phyloP scores from a whole-genome alignment of 2,329 filamentous ascomycete species.

The Rhynchosporium graminicola region DNA sequence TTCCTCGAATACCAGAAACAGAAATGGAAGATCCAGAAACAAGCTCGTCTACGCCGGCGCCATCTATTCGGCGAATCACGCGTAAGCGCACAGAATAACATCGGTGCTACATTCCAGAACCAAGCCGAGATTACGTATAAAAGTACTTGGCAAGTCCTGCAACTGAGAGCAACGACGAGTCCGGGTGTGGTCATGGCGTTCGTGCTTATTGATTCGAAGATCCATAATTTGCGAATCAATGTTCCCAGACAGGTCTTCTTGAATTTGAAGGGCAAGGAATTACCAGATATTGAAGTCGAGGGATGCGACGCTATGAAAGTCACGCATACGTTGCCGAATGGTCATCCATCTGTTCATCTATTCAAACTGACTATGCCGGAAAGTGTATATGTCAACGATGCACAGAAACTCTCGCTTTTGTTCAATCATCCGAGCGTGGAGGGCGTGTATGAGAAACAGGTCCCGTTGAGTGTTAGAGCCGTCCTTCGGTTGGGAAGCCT shows the following conservation, averaged over 20 bases:
- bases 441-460: slow-evolving; percentile 93
- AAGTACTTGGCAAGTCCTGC: slow-evolving; percentile 92
- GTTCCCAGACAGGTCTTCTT: slow-evolving; percentile 89
- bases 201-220: slow-evolving; percentile 89
- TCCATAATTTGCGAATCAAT: slow-evolving; percentile 84
- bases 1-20: slow-evolving; percentile 95
- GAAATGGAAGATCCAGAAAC: slow-evolving; percentile 98
- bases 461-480: slow-evolving; percentile 83
- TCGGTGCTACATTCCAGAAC: slow-evolving; percentile 77
- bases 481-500: slow-evolving; percentile 86
- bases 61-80: slow-evolving; percentile 91
- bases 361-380: slow-evolving; percentile 93
- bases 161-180: slow-evolving; percentile 78
- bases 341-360: slow-evolving; percentile 88
- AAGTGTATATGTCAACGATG: slow-evolving; percentile 80
- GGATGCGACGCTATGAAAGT: slow-evolving; percentile 91
- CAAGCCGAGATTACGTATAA: slow-evolving; percentile 89
- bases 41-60: slow-evolving; percentile 78
- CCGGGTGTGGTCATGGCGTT: slow-evolving; percentile 87
- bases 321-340: slow-evolving; percentile 89
- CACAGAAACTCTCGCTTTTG: slow-evolving; percentile 76
- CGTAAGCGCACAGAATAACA: slow-evolving; percentile 62
- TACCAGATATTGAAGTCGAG: slow-evolving; percentile 84
- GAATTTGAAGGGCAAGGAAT: slow-evolving; percentile 82
- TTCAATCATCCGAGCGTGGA: slow-evolving; percentile 95